Conservation (phyloP, 805 yeast species). For the Candida ascalaphidarum region DNA sequence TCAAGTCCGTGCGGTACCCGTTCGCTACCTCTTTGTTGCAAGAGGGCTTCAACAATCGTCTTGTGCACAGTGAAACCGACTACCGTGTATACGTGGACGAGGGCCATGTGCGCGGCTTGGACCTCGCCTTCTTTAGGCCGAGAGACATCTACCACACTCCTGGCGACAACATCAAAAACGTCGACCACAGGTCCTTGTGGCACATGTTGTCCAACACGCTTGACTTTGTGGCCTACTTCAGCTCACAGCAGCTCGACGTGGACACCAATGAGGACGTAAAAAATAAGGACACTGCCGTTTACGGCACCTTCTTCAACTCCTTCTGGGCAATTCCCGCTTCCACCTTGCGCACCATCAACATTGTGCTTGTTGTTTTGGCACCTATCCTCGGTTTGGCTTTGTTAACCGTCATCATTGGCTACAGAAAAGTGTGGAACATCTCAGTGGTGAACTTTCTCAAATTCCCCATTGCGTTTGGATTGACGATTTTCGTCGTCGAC, state of each 20-base stretch:
- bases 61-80: constrained; percentile 78
- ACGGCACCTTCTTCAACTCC: constrained; percentile 55
- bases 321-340: constrained; percentile 49
- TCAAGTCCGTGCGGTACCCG: constrained; percentile 51
- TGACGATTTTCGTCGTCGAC: constrained; percentile 31
- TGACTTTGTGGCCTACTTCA: constrained; percentile 45
- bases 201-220: constrained; percentile 73
- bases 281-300: constrained; percentile 40
- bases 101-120: constrained; percentile 73
- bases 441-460: constrained; percentile 37
- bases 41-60: constrained; percentile 70
- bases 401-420: constrained; percentile 35
- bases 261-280: constrained; percentile 12
- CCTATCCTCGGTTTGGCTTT: constrained; percentile 48
- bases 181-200: constrained; percentile 65
- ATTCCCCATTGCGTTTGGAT: constrained; percentile 44
- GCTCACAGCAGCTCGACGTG: constrained; percentile 21
- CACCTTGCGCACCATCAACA: constrained; percentile 41
- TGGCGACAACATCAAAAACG: constrained; percentile 58
- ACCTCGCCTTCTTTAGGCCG: constrained; percentile 83
- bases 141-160: constrained; percentile 77
- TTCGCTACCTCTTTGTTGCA: constrained; percentile 77
- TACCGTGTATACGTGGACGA: constrained; percentile 58
- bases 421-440: constrained; percentile 41
- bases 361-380: constrained; percentile 40